Percentiles rank a stretch among this genome's conserved stretches.
Evolutionary conservation across 805 yeast species (phyloP).

Genomic region (Lachancea meyersii): DNA sequence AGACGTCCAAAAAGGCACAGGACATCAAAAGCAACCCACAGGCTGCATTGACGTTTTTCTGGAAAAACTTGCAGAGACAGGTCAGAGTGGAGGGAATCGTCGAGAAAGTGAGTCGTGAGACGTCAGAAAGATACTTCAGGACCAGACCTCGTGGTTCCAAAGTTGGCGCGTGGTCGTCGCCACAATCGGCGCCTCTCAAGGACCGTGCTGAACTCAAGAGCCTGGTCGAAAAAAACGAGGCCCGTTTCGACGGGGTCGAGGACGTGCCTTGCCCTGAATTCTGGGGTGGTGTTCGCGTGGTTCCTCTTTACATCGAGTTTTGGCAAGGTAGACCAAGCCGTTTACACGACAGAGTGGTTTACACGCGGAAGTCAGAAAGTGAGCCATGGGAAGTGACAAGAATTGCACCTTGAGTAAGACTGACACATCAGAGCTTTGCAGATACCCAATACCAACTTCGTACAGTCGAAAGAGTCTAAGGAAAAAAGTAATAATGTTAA

Average conservation of each 20-base stretch:
- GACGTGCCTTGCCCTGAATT: slow-evolving; percentile 84
- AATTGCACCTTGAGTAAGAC: slow-evolving; percentile 53
- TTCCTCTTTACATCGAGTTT: slow-evolving; percentile 87
- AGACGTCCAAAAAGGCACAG: slow-evolving; percentile 67
- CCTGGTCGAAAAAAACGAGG: slow-evolving; percentile 41
- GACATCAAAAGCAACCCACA: slow-evolving; percentile 68
- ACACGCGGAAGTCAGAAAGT: slow-evolving; percentile 47
- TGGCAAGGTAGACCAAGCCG: slow-evolving; percentile 96
- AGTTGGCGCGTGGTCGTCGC: slow-evolving; percentile 96
- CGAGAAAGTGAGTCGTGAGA: slow-evolving; percentile 67
- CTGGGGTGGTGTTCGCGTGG: slow-evolving; percentile 92
- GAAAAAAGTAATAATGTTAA: too few species aligned
- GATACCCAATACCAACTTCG: too few species aligned
- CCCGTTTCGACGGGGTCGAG: slow-evolving; percentile 52
- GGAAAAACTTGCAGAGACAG: slow-evolving; percentile 88
- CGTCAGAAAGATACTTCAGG: slow-evolving; percentile 68
- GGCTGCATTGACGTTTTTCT: slow-evolving; percentile 83
- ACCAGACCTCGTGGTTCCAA: slow-evolving; percentile 90
- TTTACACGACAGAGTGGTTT: slow-evolving; percentile 82
- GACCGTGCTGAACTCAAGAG: slow-evolving; percentile 59
- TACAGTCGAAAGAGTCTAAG: too few species aligned
- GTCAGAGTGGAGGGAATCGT: slow-evolving; percentile 86
- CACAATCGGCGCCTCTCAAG: slow-evolving; percentile 62
- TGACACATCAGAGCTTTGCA: neutral
- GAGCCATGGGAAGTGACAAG: slow-evolving; percentile 59